Base-by-base conservation (phyloP, 2,329 filamentous ascomycete species). In the Alternaria postmessia region DNA sequence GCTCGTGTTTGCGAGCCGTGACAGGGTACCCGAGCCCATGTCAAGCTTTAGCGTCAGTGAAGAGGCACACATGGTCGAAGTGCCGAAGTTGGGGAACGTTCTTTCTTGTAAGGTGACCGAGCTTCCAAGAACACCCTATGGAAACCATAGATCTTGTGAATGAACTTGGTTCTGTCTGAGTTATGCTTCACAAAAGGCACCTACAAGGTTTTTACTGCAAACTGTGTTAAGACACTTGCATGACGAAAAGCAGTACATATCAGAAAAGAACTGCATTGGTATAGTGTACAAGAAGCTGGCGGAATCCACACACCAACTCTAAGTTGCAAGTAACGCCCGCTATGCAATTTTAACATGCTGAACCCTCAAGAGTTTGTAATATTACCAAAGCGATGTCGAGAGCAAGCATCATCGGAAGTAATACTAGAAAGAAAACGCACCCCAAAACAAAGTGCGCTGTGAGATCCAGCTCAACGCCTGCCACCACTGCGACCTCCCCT, bases 401-500 rank as follows among this genome's bases (percentile, higher is more conserved):
- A 36, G 48, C 26, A 44, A 24, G 30, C 46, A 8, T n/a, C 5
- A 20, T 38, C 14, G 11, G 26, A 54, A 54, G 22, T 34, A 34
- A 38, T 9, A 47, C 14, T 20, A 20, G 14, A 24, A 58, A 54
- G 41, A 54, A 32, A 47, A 57, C 22, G 12, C 20, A 38, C 18
- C 46, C 22, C 22, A 51, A 20, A 39, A 28, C 16, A 12, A 41
- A 36, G 18, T 16, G 14, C 30, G 12, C 48, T 28, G 11, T 30
- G 18, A 18, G n/a, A 48, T 9, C 24, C 16, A 39, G 22, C 44
- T 59, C 39, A 59, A 28, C 72, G 72, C 53, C 72, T 68, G 54
- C 70, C 68, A 30, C 67, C 65, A 53, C 73, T 67, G 32, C 70
- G 63, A 20, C 72, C 63, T 18, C 61, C 68, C 54, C 65, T 70